Conservation (phyloP, 768 basidiomycete genomes). For the Boletus insuetus region DNA sequence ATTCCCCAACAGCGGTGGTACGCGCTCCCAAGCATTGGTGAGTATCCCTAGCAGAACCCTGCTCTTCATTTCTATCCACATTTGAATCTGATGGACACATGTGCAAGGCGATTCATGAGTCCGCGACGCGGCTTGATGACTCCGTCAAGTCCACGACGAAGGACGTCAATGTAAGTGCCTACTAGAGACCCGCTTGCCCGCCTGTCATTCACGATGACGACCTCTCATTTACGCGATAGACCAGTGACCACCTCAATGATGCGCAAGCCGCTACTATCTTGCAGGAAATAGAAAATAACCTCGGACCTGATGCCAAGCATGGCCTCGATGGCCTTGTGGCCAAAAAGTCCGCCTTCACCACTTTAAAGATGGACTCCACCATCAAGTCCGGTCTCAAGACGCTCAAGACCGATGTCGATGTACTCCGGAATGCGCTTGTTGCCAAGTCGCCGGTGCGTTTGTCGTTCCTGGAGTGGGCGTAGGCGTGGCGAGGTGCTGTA, state of each 20-base stretch:
- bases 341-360: neutral
- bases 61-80: neutral
- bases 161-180: neutral
- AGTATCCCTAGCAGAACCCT: neutral
- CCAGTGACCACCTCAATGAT: neutral
- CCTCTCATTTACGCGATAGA: neutral
- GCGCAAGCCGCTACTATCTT: neutral
- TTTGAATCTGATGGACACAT: neutral
- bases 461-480: neutral
- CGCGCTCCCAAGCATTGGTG: rapidly evolving
- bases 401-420: neutral
- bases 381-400: neutral
- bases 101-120: neutral
- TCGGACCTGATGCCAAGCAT: neutral
- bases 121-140: rapidly evolving
- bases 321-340: neutral
- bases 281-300: rapidly evolving
- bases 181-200: neutral
- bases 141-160: neutral
- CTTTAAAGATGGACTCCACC: rapidly evolving
- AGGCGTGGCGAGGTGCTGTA: neutral
- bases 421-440: neutral
- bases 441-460: slow-evolving; percentile 1
- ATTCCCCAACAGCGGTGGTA: neutral
- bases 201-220: neutral